Evolutionary conservation across 441 rosid species (phyloP), one percentile per base, ranked within the genome.

Genomic region (Euphorbia celastroides): DNA sequence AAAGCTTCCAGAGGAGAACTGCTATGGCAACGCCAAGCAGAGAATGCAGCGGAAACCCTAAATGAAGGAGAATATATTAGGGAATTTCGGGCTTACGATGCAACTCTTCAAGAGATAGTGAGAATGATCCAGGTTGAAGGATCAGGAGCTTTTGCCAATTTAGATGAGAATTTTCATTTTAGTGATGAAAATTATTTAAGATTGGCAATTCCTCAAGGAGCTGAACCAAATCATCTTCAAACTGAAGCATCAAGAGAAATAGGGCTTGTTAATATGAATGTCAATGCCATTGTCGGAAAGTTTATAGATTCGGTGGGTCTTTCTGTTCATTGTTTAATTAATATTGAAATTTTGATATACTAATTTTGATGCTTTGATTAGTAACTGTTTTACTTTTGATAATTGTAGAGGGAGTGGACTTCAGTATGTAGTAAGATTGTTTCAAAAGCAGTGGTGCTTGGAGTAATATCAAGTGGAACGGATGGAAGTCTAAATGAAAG

Each of bases 271-370:
- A 30, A 46, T 1, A 48, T 66, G 72, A 67, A 51, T 61, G 67
- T 77, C 5, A 14, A 30, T 12, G 63, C 7, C 55, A 38, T 85
- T 67, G 74, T 80, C 60, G 76, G 77, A 31, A 67, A 78, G 71
- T 71, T 83, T 10, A 85, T 85, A 84, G 79, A 85, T 73, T 46
- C 61, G 79, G 87, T 80, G 34, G 11, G 71, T 36, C 60, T 13
- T 48, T 66, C 28, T 34, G 46, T 22, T 9, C 25, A n/a, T n/a
- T 16, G 8, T 26, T 8, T 31, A 16, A 28, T 14, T n/a, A 2
- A 8, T 32, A 30, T 17, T 28, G 0, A 32, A 12, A 25, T 12
- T 28, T 22, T 34, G 19, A 36, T 38, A 1, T 38, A 38, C 12
- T 58, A 11, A 2, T 42, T 12, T 41, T 69, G 5, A 46, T 46